A percentile compares a stretch with the other conserved stretches of the same genome.
Conservation (phyloP, 129 eudicot genomes). For the Heracleum sosnowskyi region DNA sequence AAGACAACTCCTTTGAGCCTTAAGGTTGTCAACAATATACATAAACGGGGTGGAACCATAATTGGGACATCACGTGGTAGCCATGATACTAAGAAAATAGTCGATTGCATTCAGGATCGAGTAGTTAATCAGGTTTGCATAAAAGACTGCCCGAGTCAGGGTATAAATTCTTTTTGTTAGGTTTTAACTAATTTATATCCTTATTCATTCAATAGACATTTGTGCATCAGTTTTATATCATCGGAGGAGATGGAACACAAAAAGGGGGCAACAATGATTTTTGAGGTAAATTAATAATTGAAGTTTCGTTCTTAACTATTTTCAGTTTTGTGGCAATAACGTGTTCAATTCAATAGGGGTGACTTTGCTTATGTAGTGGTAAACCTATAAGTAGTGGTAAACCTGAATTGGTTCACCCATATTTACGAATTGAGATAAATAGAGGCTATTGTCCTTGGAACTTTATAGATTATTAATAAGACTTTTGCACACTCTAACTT, state of each 20-base stretch:
- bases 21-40: no score
- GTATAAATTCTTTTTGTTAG: background rate
- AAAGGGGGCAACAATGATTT: constrained; percentile 84
- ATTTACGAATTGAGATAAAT: background rate
- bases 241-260: constrained; percentile 99
- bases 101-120: constrained; percentile 89
- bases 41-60: no score
- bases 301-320: background rate
- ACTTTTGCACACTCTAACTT: constrained; percentile 3
- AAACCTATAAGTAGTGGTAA: no score
- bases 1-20: constrained; percentile 63
- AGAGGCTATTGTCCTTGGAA: background rate
- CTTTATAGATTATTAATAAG: background rate
- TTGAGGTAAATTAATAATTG: constrained; percentile 44
- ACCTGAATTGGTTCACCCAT: background rate
- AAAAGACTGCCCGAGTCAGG: background rate
- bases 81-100: no score
- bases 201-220: background rate
- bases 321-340: background rate
- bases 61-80: no score
- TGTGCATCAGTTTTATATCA: constrained; percentile 61
- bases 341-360: no score
- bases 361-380: no score
- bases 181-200: background rate
- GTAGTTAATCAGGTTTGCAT: constrained; percentile 76